Evolutionary conservation across 352 stramenopile genomes (phyloP).

Genomic region (Peronospora destructor): DNA sequence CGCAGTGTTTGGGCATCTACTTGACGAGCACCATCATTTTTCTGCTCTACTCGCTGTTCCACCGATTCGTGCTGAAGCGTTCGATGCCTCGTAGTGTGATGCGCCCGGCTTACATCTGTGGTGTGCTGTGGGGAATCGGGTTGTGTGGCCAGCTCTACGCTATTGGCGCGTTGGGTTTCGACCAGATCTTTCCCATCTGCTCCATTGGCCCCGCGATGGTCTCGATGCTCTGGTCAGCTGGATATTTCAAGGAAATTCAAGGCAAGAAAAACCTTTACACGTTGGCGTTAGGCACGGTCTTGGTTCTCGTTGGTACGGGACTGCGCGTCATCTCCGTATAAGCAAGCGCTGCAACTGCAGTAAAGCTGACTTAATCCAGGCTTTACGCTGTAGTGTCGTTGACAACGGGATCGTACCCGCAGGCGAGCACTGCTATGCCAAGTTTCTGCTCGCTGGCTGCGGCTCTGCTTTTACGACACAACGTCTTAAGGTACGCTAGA

Average conservation of each 20-base stretch:
- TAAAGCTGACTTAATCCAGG: conserved; percentile 5
- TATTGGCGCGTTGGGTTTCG: conserved; percentile 66
- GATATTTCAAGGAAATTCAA: conserved; percentile 81
- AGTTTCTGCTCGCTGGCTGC: no score
- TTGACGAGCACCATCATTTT: conserved; percentile 68
- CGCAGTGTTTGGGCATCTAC: conserved; percentile 79
- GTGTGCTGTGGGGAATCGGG: conserved; percentile 65
- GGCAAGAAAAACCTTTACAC: conserved; percentile 51
- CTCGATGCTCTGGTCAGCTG: conserved; percentile 78
- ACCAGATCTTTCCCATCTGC: conserved; percentile 75
- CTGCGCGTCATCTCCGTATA: conserved; percentile 55
- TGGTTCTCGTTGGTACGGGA: conserved; percentile 65
- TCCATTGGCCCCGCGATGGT: conserved; percentile 78
- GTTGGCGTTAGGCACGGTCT: conserved; percentile 47
- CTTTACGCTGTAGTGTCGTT: not conserved
- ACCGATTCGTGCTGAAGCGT: conserved; percentile 62
- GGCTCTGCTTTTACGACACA: no score
- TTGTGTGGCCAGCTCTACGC: conserved; percentile 66
- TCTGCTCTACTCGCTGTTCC: conserved; percentile 69
- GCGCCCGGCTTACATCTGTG: conserved; percentile 71
- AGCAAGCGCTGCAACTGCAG: not conserved
- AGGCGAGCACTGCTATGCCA: no score
- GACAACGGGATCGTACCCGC: no score
- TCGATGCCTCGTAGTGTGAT: conserved; percentile 80
- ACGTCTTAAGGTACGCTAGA: no score